Evolutionary conservation across 805 yeast species (phyloP).

Genomic region (Helenozyma baotianmanensis): DNA sequence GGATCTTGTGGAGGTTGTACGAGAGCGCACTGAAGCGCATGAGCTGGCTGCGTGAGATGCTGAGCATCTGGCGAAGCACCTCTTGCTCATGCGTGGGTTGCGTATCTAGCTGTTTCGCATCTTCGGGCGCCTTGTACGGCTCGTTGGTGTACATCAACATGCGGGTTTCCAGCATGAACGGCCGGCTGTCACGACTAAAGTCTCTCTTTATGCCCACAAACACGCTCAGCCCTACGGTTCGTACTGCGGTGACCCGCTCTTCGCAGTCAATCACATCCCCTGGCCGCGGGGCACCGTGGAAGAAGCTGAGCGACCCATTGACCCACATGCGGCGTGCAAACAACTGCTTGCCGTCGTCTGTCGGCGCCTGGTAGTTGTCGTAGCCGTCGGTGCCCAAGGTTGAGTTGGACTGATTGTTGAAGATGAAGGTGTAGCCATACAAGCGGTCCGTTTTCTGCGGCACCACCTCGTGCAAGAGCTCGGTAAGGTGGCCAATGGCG

Average conservation of each 20-base stretch:
- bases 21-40: slow-evolving; percentile 71
- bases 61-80: no score
- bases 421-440: slow-evolving; percentile 62
- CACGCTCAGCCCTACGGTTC: slow-evolving; percentile 30
- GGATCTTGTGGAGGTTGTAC: slow-evolving; percentile 81
- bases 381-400: slow-evolving; percentile 70
- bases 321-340: slow-evolving; percentile 75
- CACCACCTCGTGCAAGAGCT: slow-evolving; percentile 6
- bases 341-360: slow-evolving; percentile 16
- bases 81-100: no score
- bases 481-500: slow-evolving; percentile 6
- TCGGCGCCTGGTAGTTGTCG: slow-evolving; percentile 72
- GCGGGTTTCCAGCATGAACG: slow-evolving; percentile 47
- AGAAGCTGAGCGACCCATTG: slow-evolving; percentile 53
- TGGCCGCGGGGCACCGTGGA: slow-evolving; percentile 26
- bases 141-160: slow-evolving; percentile 58
- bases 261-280: slow-evolving; percentile 40
- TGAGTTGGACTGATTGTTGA: slow-evolving; percentile 53
- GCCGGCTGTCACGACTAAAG: slow-evolving; percentile 27
- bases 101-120: no score
- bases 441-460: neutral
- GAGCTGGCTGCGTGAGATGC: slow-evolving; percentile 30
- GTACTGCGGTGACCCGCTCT: slow-evolving; percentile 48
- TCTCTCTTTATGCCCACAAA: slow-evolving; percentile 55
- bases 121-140: slow-evolving; percentile 10